A percentile compares a stretch with the other conserved stretches of the same genome.
phyloP scores from a whole-genome alignment of 2,329 filamentous ascomycete species.

The Hymenoscyphus fructigenus region DNA sequence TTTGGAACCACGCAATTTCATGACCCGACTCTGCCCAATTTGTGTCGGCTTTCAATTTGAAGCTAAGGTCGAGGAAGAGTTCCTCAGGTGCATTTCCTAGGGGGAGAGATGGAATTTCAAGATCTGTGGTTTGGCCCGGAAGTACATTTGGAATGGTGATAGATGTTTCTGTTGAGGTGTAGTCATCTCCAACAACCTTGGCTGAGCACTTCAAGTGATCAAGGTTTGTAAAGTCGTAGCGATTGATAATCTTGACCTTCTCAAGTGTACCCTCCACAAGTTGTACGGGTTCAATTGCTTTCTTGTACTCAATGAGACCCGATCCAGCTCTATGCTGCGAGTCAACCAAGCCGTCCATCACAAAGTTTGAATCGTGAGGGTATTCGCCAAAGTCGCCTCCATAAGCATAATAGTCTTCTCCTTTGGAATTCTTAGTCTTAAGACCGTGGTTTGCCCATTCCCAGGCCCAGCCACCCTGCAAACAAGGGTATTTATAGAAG shows the following conservation, averaged over 20 bases:
- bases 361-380: conserved; percentile 36
- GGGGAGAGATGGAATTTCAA: conserved; percentile 9
- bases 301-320: conserved; percentile 56
- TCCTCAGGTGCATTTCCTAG: conserved; percentile 36
- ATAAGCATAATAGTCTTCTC: conserved; percentile 42
- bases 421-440: conserved; percentile 34
- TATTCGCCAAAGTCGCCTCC: conserved; percentile 45
- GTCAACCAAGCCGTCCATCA: conserved; percentile 55
- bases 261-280: conserved; percentile 38
- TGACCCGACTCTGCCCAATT: conserved; percentile 53
- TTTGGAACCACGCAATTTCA: conserved; percentile 56
- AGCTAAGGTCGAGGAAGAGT: conserved; percentile 47
- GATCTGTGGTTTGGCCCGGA: neutral
- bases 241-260: conserved; percentile 41
- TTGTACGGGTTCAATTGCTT: conserved; percentile 55
- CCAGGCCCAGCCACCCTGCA: conserved; percentile 43
- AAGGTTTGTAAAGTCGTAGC: conserved; percentile 54
- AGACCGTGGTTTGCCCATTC: conserved; percentile 42
- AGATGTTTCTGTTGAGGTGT: neutral
- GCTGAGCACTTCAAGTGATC: conserved; percentile 43
- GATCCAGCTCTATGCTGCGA: conserved; percentile 56
- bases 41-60: conserved; percentile 44
- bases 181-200: conserved; percentile 7
- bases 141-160: conserved; percentile 3
- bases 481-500: conserved; percentile 43